Conservation (phyloP, 805 yeast genomes). For the baker's yeast (Saccharomyces cerevisiae) region DNA sequence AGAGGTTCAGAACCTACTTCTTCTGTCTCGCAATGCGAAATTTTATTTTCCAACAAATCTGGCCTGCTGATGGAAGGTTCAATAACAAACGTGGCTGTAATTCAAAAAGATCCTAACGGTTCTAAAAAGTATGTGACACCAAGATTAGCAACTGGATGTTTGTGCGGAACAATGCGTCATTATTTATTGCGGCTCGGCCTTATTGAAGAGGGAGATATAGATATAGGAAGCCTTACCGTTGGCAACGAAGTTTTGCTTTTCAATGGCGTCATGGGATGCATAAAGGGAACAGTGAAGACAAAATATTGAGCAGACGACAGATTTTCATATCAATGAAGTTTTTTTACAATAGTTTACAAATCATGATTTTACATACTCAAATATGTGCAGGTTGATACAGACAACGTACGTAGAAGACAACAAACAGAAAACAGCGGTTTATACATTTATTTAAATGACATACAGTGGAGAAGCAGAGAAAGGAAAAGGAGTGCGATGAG, state of each 20-base stretch:
- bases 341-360: neutral
- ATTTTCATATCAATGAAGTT: neutral
- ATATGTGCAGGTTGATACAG: neutral
- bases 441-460: neutral
- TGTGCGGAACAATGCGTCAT: constrained; percentile 75
- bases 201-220: constrained; percentile 43
- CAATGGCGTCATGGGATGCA: constrained; percentile 80
- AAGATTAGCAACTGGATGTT: constrained; percentile 63
- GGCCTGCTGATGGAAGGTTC: constrained; percentile 71
- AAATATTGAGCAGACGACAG: neutral
- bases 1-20: constrained; percentile 29
- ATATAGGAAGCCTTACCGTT: constrained; percentile 37
- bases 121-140: constrained; percentile 67
- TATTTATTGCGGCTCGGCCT: constrained; percentile 46
- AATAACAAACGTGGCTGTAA: constrained; percentile 69
- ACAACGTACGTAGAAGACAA: neutral
- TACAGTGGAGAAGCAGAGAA: neutral
- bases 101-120: constrained; percentile 8
- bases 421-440: neutral
- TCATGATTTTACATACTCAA: neutral
- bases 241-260: constrained; percentile 69
- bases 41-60: constrained; percentile 55
- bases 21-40: constrained; percentile 41
- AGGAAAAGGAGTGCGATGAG: neutral
- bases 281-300: constrained; percentile 43